Percentiles rank a stretch among this genome's conserved stretches.
Evolutionary conservation across 306 rosid genomes (phyloP).

Genomic region (Abrus precatorius): DNA sequence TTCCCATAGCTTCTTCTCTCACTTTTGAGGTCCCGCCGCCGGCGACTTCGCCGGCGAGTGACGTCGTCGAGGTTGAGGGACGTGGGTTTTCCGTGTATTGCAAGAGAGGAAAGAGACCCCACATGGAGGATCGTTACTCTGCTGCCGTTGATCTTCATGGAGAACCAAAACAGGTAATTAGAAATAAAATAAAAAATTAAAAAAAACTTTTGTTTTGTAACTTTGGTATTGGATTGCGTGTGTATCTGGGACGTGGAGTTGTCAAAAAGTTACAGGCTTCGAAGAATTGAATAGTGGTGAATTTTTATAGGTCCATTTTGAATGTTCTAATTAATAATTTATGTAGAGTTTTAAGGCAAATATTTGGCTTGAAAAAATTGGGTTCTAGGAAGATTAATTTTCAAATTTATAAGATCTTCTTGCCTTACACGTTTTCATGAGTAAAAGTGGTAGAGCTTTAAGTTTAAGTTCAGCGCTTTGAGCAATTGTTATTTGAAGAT

Average conservation of each 20-base stretch:
- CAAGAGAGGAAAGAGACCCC: conserved; percentile 84
- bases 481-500: neutral
- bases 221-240: too few relatives aligned
- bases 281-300: neutral
- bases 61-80: conserved; percentile 66
- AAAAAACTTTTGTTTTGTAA: neutral
- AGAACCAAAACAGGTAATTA: conserved; percentile 74
- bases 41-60: conserved; percentile 49
- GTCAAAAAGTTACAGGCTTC: neutral
- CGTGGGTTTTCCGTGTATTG: conserved; percentile 72
- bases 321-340: neutral
- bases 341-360: neutral
- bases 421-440: neutral
- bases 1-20: conserved; percentile 67
- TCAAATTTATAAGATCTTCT: neutral
- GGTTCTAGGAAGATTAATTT: neutral
- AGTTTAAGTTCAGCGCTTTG: neutral
- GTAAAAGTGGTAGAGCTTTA: neutral
- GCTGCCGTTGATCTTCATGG: conserved; percentile 72
- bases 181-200: neutral
- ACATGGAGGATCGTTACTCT: conserved; percentile 89
- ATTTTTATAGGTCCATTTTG: neutral
- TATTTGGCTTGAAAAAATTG: neutral
- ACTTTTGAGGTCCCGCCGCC: conserved; percentile 38
- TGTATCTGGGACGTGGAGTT: too few relatives aligned